Evolutionary conservation across 73 alveolate genomes (phyloP).

Genomic region (Symbiodinium pilosum): DNA sequence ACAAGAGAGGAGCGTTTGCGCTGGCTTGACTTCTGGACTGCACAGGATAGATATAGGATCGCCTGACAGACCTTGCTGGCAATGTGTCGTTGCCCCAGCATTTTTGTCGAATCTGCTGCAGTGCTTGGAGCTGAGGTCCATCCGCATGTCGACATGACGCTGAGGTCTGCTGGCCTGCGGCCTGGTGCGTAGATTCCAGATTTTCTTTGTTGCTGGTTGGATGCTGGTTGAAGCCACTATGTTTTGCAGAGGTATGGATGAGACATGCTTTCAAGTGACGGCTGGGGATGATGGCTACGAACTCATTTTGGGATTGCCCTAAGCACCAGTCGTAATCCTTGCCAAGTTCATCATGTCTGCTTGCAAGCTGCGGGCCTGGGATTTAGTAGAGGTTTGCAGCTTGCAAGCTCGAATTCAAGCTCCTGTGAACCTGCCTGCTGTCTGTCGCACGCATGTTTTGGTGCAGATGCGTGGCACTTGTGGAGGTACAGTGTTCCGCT

Average conservation of each 20-base stretch:
- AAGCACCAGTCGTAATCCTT: too few relatives aligned
- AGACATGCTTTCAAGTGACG: neutral
- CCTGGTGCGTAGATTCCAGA: neutral
- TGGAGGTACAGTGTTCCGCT: slow-evolving; percentile 89
- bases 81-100: slow-evolving; percentile 29
- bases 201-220: neutral
- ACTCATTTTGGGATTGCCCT: too few relatives aligned
- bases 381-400: neutral
- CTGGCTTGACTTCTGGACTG: neutral
- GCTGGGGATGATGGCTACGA: neutral
- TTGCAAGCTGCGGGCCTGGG: too few relatives aligned
- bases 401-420: slow-evolving; percentile 19
- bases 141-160: slow-evolving; percentile 66
- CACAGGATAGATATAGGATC: slow-evolving; percentile 59
- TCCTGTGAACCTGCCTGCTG: neutral
- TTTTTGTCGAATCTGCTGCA: neutral
- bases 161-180: neutral
- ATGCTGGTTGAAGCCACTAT: neutral
- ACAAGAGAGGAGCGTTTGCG: neutral
- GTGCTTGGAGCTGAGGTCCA: slow-evolving; percentile 68
- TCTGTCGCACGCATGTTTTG: too few relatives aligned
- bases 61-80: slow-evolving; percentile 50
- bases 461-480: neutral
- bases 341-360: too few relatives aligned
- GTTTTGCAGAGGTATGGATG: neutral